These are phyloP conservation scores for Sphaerulina vaccinii DNA, from an alignment of 2,329 filamentous ascomycete genomes.

Conservation along the genomic window DNA sequence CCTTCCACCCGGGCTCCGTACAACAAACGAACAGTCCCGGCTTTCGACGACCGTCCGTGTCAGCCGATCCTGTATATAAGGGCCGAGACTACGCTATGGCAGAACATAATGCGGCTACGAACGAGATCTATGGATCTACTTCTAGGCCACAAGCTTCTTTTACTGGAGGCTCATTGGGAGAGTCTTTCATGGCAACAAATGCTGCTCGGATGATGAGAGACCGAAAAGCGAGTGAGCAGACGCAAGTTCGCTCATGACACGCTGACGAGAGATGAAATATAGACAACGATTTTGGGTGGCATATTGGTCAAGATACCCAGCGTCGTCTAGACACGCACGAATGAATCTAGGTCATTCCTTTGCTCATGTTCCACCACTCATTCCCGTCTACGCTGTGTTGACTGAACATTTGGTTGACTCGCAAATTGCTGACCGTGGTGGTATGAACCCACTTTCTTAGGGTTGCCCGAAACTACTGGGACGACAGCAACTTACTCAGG, in stretches of 20 bases:
- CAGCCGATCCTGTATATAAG: constrained; percentile 32
- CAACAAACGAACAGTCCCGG: constrained; percentile 37
- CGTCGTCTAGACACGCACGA: not conserved
- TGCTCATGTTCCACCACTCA: not conserved
- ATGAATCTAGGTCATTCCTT: not conserved
- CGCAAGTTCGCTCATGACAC: constrained; percentile 6
- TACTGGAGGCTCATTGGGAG: constrained; percentile 35
- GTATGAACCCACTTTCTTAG: too few species aligned
- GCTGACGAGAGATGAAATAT: not conserved
- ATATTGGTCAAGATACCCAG: not conserved
- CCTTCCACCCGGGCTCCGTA: constrained; percentile 29
- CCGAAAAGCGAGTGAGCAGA: constrained; percentile 19
- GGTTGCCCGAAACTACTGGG: too few species aligned
- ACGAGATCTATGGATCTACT: constrained; percentile 30
- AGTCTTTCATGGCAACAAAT: constrained; percentile 38
- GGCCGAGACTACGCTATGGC: constrained; percentile 28
- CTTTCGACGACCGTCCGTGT: constrained; percentile 36
- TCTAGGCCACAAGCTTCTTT: constrained; percentile 28
- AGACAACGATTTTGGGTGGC: not conserved
- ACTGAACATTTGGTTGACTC: too few species aligned
- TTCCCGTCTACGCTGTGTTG: too few species aligned
- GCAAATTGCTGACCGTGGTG: too few species aligned
- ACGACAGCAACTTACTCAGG: too few species aligned
- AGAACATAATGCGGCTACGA: constrained; percentile 27
- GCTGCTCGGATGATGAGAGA: constrained; percentile 33